A percentile compares a stretch with the other conserved stretches of the same genome.
phyloP scores from a whole-genome alignment of 1,284 basidiomycete species.

The Naganishia sp. region DNA sequence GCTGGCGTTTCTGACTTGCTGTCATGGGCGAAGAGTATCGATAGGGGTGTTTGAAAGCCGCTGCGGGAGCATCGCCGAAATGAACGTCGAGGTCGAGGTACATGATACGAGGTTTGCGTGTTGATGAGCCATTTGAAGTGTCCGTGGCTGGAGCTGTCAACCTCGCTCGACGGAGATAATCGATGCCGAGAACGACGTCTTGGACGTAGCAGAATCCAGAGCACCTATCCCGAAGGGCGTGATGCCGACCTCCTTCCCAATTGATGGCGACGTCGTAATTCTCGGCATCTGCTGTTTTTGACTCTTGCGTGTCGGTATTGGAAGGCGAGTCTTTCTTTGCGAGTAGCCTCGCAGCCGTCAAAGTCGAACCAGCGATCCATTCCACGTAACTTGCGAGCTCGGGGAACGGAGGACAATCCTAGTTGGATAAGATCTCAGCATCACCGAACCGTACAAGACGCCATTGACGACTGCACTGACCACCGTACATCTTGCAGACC shows the following conservation, averaged over 20 bases:
- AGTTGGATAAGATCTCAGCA: neutral
- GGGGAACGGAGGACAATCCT: slow-evolving; percentile 81
- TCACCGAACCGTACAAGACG: too few relatives aligned
- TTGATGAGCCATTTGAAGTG: neutral
- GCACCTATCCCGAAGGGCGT: slow-evolving; percentile 63
- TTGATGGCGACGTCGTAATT: slow-evolving; percentile 67
- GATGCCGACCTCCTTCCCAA: slow-evolving; percentile 74
- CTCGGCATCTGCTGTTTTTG: neutral
- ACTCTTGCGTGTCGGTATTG: neutral
- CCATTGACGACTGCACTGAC: slow-evolving; percentile 5
- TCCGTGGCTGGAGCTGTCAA: slow-evolving; percentile 37
- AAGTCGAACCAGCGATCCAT: slow-evolving; percentile 72
- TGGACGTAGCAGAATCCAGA: slow-evolving; percentile 93
- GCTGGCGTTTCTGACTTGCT: slow-evolving; percentile 24
- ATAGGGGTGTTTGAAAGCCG: slow-evolving; percentile 63
- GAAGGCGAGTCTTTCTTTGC: slow-evolving; percentile 51
- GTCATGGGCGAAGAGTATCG: slow-evolving; percentile 35
- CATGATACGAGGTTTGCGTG: slow-evolving; percentile 65
- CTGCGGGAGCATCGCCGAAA: slow-evolving; percentile 77
- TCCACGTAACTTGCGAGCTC: slow-evolving; percentile 69
- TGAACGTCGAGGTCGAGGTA: slow-evolving; percentile 92
- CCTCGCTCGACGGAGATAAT: slow-evolving; percentile 54
- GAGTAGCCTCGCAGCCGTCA: slow-evolving; percentile 69
- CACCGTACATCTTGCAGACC: slow-evolving; percentile 12
- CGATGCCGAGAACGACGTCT: slow-evolving; percentile 79